Conservation (phyloP, 2,329 filamentous ascomycete genomes). For the Achaetomium macrosporum region DNA sequence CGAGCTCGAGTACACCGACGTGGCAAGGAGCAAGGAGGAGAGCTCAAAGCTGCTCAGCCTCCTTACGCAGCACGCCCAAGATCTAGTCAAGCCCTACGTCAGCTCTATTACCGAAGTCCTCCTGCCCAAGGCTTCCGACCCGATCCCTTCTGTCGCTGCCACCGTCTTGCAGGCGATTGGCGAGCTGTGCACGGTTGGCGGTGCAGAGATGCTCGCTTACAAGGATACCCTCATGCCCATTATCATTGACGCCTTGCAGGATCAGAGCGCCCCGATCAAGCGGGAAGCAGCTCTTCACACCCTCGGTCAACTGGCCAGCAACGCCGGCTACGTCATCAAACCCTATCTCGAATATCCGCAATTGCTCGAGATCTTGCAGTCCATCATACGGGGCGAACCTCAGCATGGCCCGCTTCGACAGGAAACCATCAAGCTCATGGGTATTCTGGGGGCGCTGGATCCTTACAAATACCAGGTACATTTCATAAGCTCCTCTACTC, state of each 20-base stretch:
- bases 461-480: slow-evolving; percentile 83
- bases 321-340: slow-evolving; percentile 94
- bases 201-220: slow-evolving; percentile 88
- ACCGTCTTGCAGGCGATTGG: slow-evolving; percentile 95
- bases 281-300: slow-evolving; percentile 87
- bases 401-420: slow-evolving; percentile 79
- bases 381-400: slow-evolving; percentile 85
- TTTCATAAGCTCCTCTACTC: slow-evolving; percentile 16
- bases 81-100: slow-evolving; percentile 91
- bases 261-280: slow-evolving; percentile 84
- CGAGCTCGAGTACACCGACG: slow-evolving; percentile 93
- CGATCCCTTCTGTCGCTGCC: slow-evolving; percentile 80
- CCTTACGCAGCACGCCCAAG: slow-evolving; percentile 86
- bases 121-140: slow-evolving; percentile 84
- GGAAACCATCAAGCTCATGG: slow-evolving; percentile 94
- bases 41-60: slow-evolving; percentile 89
- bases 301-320: slow-evolving; percentile 86
- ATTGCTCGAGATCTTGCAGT: slow-evolving; percentile 84
- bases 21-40: slow-evolving; percentile 90
- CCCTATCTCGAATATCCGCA: slow-evolving; percentile 95
- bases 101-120: slow-evolving; percentile 93
- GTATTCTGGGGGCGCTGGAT: slow-evolving; percentile 88
- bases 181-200: slow-evolving; percentile 87
- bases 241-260: slow-evolving; percentile 88
- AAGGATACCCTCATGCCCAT: slow-evolving; percentile 91